Evolutionary conservation across 139 green algal genomes (phyloP).

Genomic region (Coelastrella sp.): DNA sequence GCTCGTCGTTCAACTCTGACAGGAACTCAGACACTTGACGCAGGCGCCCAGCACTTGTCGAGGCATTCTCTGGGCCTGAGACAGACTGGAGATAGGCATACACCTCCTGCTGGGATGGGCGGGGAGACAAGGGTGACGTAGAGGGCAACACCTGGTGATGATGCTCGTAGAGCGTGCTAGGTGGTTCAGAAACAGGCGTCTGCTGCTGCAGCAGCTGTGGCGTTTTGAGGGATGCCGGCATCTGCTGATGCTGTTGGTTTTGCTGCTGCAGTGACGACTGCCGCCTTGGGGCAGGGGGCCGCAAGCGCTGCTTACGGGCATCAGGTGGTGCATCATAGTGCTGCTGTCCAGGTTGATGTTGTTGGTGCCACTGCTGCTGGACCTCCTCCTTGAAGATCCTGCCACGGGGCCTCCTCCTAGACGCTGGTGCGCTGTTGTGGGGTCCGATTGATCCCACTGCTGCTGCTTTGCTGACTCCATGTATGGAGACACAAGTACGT

Average conservation of each 20-base stretch:
- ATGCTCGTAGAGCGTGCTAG: background rate
- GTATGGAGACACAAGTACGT: background rate
- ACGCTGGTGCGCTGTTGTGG: no score
- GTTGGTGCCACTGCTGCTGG: background rate
- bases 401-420: background rate
- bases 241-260: background rate
- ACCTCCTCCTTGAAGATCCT: background rate
- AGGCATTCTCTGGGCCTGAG: background rate
- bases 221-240: background rate
- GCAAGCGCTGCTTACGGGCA: background rate
- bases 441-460: background rate
- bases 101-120: constrained; percentile 4
- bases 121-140: background rate
- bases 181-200: background rate
- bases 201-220: background rate
- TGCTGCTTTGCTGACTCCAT: background rate
- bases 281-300: no score
- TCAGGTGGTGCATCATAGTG: background rate
- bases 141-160: background rate
- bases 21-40: constrained; percentile 6
- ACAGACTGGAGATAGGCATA: background rate
- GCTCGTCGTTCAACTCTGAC: constrained; percentile 12
- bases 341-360: background rate
- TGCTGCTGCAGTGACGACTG: background rate
- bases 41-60: background rate